Evolutionary conservation across 768 basidiomycete species (phyloP).

Genomic region (Tricholoma bakamatsutake): DNA sequence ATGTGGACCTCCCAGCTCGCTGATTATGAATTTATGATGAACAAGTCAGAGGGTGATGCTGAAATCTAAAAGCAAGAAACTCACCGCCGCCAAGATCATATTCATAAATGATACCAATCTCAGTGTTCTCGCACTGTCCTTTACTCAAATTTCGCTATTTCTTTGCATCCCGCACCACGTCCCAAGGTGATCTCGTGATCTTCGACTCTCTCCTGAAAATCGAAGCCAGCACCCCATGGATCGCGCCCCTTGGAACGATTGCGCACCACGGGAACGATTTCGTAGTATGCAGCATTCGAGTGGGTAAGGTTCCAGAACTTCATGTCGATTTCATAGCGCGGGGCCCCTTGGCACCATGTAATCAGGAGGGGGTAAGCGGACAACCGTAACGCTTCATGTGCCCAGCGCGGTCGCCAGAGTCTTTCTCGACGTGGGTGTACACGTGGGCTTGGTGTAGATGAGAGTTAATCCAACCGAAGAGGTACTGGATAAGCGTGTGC

Average conservation of each 20-base stretch:
- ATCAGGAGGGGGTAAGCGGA: background rate
- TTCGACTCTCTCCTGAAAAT: background rate
- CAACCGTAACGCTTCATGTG: constrained; percentile 3
- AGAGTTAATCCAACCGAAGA: constrained; percentile 13
- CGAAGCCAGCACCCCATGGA: background rate
- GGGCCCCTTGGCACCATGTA: background rate
- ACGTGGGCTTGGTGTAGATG: background rate
- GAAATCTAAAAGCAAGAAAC: background rate
- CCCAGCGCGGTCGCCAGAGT: background rate
- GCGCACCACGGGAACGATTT: background rate
- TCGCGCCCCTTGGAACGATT: background rate
- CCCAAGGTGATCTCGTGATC: constrained; percentile 2
- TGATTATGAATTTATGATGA: background rate
- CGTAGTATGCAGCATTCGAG: background rate
- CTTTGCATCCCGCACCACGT: background rate
- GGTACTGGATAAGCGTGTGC: constrained; percentile 9
- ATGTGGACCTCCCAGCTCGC: constrained; percentile 1
- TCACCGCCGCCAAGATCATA: constrained; percentile 3
- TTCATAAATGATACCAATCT: constrained; percentile 3
- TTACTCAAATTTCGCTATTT: constrained; percentile 1
- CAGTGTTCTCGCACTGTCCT: constrained; percentile 1
- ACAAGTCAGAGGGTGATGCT: background rate
- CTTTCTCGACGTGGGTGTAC: constrained; percentile 3
- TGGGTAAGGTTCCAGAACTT: background rate
- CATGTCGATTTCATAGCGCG: background rate